Evolutionary conservation across 2,329 filamentous ascomycete species (phyloP).

Genomic region (Pyrenophora graminea): DNA sequence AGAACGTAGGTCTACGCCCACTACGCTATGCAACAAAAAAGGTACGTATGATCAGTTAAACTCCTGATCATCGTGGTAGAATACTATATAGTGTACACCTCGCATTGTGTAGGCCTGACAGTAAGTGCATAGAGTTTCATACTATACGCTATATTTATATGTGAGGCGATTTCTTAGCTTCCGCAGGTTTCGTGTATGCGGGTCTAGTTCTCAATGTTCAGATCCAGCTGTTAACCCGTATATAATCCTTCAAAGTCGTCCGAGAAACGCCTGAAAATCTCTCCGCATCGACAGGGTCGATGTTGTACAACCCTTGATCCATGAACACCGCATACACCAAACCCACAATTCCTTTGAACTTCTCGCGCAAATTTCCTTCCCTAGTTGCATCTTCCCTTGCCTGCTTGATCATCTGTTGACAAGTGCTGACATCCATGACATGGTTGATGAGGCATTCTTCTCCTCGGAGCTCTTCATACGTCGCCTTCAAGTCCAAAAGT

Average conservation of each 20-base stretch:
- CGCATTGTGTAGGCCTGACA: too few relatives aligned
- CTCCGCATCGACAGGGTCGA: slow-evolving; percentile 1
- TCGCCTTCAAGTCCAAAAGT: slow-evolving; percentile 1
- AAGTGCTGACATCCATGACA: slow-evolving; percentile 1
- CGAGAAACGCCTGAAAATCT: not conserved
- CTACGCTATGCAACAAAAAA: too few relatives aligned
- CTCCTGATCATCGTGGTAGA: too few relatives aligned
- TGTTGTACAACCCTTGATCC: slow-evolving; percentile 1
- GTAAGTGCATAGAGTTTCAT: not conserved
- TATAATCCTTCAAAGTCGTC: not conserved
- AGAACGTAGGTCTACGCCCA: too few relatives aligned
- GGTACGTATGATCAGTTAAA: too few relatives aligned
- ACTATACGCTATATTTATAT: not conserved
- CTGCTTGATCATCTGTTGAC: slow-evolving; percentile 1
- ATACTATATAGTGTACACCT: too few relatives aligned
- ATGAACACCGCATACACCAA: slow-evolving; percentile 1
- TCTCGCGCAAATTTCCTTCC: not conserved
- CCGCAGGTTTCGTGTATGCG: not conserved
- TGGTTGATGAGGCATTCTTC: slow-evolving; percentile 1
- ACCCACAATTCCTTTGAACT: slow-evolving; percentile 1
- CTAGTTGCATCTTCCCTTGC: not conserved
- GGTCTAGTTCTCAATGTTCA: not conserved
- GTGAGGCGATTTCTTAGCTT: not conserved
- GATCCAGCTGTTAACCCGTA: not conserved
- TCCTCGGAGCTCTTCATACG: not conserved